Evolutionary conservation across 2,329 filamentous ascomycete species (phyloP).

Genomic region (Ascochyta rabiei): DNA sequence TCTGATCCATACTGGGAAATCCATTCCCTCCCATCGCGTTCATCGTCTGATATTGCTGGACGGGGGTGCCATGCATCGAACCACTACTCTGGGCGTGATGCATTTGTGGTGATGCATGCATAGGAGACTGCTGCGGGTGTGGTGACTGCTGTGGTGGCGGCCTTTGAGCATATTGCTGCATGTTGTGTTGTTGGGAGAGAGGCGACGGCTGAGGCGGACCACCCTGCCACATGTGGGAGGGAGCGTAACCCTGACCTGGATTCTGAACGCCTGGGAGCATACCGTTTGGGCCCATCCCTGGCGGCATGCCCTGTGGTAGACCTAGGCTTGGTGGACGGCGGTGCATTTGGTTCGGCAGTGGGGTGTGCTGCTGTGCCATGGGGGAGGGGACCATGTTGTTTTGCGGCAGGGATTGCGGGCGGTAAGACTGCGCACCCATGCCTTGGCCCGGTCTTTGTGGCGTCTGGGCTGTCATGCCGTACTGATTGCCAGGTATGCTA

Average conservation of each 20-base stretch:
- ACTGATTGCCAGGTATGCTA: slow-evolving; percentile 61
- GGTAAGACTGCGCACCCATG: slow-evolving; percentile 70
- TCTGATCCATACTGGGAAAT: slow-evolving; percentile 55
- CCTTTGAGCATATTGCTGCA: slow-evolving; percentile 53
- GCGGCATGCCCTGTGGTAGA: slow-evolving; percentile 43
- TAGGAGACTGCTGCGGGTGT: slow-evolving; percentile 56
- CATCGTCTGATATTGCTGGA: slow-evolving; percentile 55
- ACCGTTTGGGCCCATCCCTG: slow-evolving; percentile 45
- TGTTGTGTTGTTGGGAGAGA: slow-evolving; percentile 53
- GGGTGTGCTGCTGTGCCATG: slow-evolving; percentile 71
- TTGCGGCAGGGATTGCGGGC: slow-evolving; percentile 73
- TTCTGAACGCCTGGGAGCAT: slow-evolving; percentile 51
- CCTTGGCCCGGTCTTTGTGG: slow-evolving; percentile 65
- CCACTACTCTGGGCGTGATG: slow-evolving; percentile 51
- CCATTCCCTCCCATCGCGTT: slow-evolving; percentile 51
- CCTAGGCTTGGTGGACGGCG: slow-evolving; percentile 66
- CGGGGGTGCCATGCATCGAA: slow-evolving; percentile 51
- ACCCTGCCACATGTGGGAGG: slow-evolving; percentile 56
- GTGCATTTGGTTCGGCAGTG: slow-evolving; percentile 68
- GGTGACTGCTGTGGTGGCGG: slow-evolving; percentile 51
- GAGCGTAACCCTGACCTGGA: slow-evolving; percentile 54
- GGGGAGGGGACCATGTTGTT: slow-evolving; percentile 74
- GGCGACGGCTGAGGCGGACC: slow-evolving; percentile 57
- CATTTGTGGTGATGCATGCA: slow-evolving; percentile 57
- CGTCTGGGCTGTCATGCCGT: slow-evolving; percentile 63